phyloP scores from a whole-genome alignment of 2,329 filamentous ascomycete species.

The Knufia petricola region DNA sequence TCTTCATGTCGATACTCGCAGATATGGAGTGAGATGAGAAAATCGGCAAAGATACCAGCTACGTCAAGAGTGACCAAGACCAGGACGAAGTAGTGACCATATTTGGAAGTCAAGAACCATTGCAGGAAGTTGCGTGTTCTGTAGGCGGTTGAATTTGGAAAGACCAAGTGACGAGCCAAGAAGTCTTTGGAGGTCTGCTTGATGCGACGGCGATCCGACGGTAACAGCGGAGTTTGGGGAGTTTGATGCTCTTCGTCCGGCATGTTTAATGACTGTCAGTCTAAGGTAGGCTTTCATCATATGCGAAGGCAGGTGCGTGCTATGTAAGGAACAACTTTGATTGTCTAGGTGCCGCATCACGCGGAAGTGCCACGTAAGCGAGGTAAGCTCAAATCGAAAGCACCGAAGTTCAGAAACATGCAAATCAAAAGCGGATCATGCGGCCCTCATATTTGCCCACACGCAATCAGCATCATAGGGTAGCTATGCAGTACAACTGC shows the following conservation, averaged over 20 bases:
- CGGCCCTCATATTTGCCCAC: too few species aligned
- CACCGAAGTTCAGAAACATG: too few species aligned
- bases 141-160: conserved; percentile 13
- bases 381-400: too few species aligned
- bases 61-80: conserved; percentile 42
- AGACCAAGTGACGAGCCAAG: conserved; percentile 7
- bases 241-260: not conserved
- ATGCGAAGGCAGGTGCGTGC: too few species aligned
- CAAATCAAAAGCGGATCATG: too few species aligned
- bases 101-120: conserved; percentile 36
- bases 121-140: conserved; percentile 20
- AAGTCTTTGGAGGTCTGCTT: not conserved
- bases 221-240: conserved; percentile 6
- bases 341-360: too few species aligned
- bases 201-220: conserved; percentile 4
- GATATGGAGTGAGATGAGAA: conserved; percentile 41
- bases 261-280: not conserved
- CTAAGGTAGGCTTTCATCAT: too few species aligned
- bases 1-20: conserved; percentile 32
- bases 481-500: too few species aligned
- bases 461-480: too few species aligned
- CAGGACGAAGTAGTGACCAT: conserved; percentile 42
- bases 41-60: conserved; percentile 43
- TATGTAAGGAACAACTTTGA: too few species aligned
- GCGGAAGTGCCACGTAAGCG: too few species aligned